These are phyloP conservation scores for Suillus placidus DNA, from an alignment of 768 basidiomycete species.

Conservation along the genomic window DNA sequence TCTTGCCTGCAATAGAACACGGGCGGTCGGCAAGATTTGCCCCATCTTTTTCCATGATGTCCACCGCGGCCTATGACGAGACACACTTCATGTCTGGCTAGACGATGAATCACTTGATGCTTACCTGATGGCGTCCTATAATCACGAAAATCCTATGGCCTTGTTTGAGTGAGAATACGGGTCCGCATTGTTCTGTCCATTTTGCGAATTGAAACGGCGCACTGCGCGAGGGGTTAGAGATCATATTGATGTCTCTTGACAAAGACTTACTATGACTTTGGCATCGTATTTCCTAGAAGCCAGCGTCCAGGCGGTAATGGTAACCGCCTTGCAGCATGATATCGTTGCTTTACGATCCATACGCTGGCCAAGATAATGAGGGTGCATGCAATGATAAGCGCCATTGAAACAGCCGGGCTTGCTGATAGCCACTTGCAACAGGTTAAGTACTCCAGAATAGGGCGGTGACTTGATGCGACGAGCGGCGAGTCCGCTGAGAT, in stretches of 20 bases:
- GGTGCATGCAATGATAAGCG: background rate
- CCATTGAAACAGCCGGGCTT: background rate
- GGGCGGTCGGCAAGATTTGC: slow-evolving; percentile 39
- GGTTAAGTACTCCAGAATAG: no score
- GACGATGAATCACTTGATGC: background rate
- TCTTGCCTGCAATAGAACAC: slow-evolving; percentile 38
- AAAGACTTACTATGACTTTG: slow-evolving; percentile 28
- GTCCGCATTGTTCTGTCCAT: slow-evolving; percentile 62
- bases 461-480: no score
- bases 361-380: background rate
- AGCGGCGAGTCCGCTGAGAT: no score
- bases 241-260: background rate
- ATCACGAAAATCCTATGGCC: slow-evolving; percentile 33
- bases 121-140: slow-evolving; percentile 26
- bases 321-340: background rate
- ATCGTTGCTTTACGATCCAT: slow-evolving; percentile 1
- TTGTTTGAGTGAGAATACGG: slow-evolving; percentile 56
- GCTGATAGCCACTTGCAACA: background rate
- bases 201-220: slow-evolving; percentile 45
- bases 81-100: background rate
- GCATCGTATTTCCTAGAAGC: slow-evolving; percentile 27
- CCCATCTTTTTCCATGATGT: slow-evolving; percentile 45
- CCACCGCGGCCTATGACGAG: slow-evolving; percentile 40
- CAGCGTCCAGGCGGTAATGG: slow-evolving; percentile 30
- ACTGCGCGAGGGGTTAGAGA: background rate